Evolutionary conservation across 768 basidiomycete species (phyloP), one percentile per base, ranked within the genome.

Genomic region (Tylopilus balloui): DNA sequence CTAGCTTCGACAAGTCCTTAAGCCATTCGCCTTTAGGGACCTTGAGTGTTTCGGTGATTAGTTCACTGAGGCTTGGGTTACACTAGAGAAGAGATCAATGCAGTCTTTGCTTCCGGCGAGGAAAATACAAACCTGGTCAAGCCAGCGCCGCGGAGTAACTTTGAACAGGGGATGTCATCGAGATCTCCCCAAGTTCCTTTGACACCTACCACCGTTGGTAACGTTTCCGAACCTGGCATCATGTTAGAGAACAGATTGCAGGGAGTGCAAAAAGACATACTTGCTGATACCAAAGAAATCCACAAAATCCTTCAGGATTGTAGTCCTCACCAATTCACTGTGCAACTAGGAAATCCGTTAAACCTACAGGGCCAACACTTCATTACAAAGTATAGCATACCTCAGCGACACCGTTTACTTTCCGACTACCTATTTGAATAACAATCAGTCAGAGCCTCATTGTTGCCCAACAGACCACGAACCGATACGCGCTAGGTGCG

Each of bases 371-470:
- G 15, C 34, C 23, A 13, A 19, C 15, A n/a, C 15, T 23, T 32
- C 21, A 36, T 23, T 15, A 25, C 17, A 32, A 40, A 19, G 29
- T 51, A 28, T 54, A 84, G 32, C 54, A 24, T 55, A 85, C 82
- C 73, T 93, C 95, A 10, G 96, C 95, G 13, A 98, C 96, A 61
- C 96, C 95, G 59, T 99, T 99, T 61, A 93, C 88, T 64, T 84
- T 88, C 58, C 84, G 80, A 61, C 85, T 88, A 24, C 83, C 82
- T 83, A 50, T 42, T 54, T 15, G 20, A 25, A 41, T 27, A 6
- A 42, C 29, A n/a, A 47, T 25, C 39, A 21, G 19, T 52, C 48
- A 49, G 27, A 45, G 29, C 31, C 9, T 10, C 19, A 14, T 14
- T 6, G 12, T 9, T 15, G 14, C 21, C 9, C 7, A 41, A 43